A percentile compares a stretch with the other conserved stretches of the same genome.
Conservation (phyloP, 768 basidiomycete species). For the Trametes punicea region DNA sequence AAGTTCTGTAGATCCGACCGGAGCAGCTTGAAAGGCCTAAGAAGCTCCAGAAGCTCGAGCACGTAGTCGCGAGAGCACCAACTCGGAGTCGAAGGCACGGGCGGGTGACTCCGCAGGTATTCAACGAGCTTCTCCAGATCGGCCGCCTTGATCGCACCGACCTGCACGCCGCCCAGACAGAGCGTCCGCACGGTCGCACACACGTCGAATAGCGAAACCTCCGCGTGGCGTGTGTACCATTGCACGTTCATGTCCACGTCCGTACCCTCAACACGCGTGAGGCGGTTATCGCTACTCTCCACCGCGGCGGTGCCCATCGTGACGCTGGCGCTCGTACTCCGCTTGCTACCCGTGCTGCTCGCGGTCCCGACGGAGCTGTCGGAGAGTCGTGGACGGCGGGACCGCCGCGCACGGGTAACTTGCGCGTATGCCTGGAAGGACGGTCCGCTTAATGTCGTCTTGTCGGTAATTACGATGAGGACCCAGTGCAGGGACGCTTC, state of each 20-base stretch:
- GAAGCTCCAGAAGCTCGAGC: slow-evolving; percentile 19
- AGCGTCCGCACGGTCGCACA: slow-evolving; percentile 17
- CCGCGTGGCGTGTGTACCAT: slow-evolving; percentile 15
- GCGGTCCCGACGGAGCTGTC: slow-evolving; percentile 5
- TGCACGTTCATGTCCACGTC: slow-evolving; percentile 2
- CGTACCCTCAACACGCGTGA: not conserved
- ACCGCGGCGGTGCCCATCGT: slow-evolving; percentile 2
- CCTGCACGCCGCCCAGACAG: slow-evolving; percentile 19
- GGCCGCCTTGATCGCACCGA: slow-evolving; percentile 14
- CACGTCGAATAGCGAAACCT: slow-evolving; percentile 13
- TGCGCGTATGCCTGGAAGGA: slow-evolving; percentile 21
- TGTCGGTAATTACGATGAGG: slow-evolving; percentile 19
- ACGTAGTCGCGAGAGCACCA: slow-evolving; percentile 21
- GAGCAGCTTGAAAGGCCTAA: slow-evolving; percentile 18
- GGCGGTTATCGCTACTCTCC: not conserved
- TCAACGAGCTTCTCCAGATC: slow-evolving; percentile 18
- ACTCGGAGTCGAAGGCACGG: slow-evolving; percentile 4
- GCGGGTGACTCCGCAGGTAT: slow-evolving; percentile 18
- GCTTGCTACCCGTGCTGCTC: not conserved
- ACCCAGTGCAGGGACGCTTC: slow-evolving; percentile 23
- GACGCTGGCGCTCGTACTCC: slow-evolving; percentile 10
- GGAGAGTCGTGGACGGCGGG: slow-evolving; percentile 7
- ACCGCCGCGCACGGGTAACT: not conserved
- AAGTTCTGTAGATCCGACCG: slow-evolving; percentile 9
- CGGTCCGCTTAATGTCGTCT: slow-evolving; percentile 10